A percentile compares a stretch with the other conserved stretches of the same genome.
These are phyloP conservation scores for Hericium alpestre DNA, from an alignment of 768 basidiomycete species.

Conservation along the genomic window DNA sequence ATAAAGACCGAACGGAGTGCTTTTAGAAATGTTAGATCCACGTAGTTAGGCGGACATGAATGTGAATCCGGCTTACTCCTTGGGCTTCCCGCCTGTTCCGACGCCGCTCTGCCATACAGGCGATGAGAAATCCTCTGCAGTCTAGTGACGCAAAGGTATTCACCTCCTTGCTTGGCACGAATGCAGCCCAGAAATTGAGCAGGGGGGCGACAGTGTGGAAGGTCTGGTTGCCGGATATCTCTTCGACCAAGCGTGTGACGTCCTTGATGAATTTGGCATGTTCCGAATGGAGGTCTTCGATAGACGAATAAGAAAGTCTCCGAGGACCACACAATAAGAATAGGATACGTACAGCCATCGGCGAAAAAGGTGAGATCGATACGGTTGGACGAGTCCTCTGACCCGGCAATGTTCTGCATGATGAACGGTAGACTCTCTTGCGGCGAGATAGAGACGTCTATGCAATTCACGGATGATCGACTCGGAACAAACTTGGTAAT, in stretches of 20 bases:
- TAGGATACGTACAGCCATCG: not conserved
- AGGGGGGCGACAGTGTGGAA: slow-evolving; percentile 68
- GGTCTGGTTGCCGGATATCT: slow-evolving; percentile 64
- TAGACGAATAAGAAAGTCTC: not conserved
- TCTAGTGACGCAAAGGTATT: not conserved
- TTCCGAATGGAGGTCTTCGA: slow-evolving; percentile 45
- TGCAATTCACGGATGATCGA: no score
- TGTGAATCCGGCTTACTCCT: slow-evolving; percentile 34
- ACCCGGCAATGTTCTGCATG: not conserved
- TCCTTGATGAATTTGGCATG: slow-evolving; percentile 55
- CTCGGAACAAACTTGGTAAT: no score
- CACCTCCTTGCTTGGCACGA: slow-evolving; percentile 66
- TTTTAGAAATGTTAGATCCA: slow-evolving; percentile 16
- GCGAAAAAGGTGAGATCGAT: not conserved
- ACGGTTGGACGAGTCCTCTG: not conserved
- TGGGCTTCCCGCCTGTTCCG: slow-evolving; percentile 55
- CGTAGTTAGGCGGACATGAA: not conserved
- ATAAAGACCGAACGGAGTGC: slow-evolving; percentile 68
- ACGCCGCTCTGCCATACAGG: slow-evolving; percentile 47
- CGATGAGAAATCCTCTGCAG: not conserved
- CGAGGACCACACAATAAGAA: not conserved
- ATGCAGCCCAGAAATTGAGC: slow-evolving; percentile 76
- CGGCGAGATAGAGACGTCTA: not conserved
- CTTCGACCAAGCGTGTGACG: slow-evolving; percentile 53
- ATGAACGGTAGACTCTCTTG: not conserved